phyloP scores from a whole-genome alignment of 345 rosid genomes.

The Eucalyptus rudis region DNA sequence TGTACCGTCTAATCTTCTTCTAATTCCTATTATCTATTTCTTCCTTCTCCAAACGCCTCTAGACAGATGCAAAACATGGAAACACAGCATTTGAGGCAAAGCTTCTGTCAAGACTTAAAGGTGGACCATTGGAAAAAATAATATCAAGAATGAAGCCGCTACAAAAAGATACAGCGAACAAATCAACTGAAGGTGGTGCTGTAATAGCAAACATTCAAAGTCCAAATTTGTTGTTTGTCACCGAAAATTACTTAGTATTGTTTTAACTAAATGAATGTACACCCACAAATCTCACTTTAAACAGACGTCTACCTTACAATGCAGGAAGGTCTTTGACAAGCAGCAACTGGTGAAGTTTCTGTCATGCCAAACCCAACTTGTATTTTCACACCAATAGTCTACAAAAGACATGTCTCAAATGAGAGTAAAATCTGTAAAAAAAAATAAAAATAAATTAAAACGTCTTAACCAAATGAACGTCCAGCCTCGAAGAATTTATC shows the following conservation, averaged over 20 bases:
- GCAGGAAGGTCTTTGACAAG: conserved; percentile 41
- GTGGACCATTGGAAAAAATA: background rate
- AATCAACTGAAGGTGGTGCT: background rate
- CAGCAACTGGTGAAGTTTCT: conserved; percentile 77
- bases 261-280: background rate
- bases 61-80: background rate
- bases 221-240: background rate
- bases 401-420: background rate
- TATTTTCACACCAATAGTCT: conserved; percentile 74
- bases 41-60: background rate
- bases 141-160: background rate
- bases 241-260: background rate
- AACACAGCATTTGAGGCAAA: background rate
- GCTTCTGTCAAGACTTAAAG: background rate
- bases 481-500: conserved; percentile 83
- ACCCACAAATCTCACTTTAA: background rate
- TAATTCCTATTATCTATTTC: background rate
- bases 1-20: background rate
- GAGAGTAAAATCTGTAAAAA: background rate
- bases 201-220: background rate
- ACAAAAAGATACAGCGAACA: background rate
- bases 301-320: conserved; percentile 34
- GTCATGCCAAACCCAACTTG: conserved; percentile 92
- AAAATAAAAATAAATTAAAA: background rate
- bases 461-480: background rate